Conservation (phyloP, 2,329 filamentous ascomycete species). For the Trichoderma koningiopsis region DNA sequence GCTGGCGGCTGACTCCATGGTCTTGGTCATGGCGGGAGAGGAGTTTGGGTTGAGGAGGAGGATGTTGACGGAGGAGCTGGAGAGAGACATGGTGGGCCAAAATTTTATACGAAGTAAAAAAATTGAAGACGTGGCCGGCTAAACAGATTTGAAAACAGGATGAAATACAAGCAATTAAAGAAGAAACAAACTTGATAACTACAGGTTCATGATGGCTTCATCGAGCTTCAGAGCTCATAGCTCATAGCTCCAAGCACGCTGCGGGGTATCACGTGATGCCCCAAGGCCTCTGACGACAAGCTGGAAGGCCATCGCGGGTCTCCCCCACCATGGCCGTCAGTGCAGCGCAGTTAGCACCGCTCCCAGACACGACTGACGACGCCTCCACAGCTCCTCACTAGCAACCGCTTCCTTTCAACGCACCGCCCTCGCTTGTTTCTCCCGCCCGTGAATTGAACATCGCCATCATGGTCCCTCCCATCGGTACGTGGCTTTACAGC, state of each 20-base stretch:
- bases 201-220: no score
- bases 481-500: conserved; percentile 48
- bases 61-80: conserved; percentile 44
- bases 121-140: background rate
- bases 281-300: conserved; percentile 42
- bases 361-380: conserved; percentile 20
- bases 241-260: conserved; percentile 11
- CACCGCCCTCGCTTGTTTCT: background rate
- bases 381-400: conserved; percentile 24
- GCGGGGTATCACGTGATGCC: conserved; percentile 46
- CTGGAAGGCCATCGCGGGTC: conserved; percentile 22
- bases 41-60: conserved; percentile 82
- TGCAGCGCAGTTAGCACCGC: background rate
- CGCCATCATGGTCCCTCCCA: conserved; percentile 55
- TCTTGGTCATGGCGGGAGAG: conserved; percentile 69
- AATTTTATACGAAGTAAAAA: no score
- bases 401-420: background rate
- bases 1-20: conserved; percentile 47
- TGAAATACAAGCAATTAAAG: no score
- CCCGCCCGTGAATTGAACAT: conserved; percentile 28
- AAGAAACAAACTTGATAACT: no score
- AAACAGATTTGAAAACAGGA: no score
- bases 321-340: conserved; percentile 38
- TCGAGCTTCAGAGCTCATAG: background rate
- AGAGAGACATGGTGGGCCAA: background rate